Conservation (phyloP, 495 filamentous ascomycete genomes). For the Trichoderma reesei region DNA sequence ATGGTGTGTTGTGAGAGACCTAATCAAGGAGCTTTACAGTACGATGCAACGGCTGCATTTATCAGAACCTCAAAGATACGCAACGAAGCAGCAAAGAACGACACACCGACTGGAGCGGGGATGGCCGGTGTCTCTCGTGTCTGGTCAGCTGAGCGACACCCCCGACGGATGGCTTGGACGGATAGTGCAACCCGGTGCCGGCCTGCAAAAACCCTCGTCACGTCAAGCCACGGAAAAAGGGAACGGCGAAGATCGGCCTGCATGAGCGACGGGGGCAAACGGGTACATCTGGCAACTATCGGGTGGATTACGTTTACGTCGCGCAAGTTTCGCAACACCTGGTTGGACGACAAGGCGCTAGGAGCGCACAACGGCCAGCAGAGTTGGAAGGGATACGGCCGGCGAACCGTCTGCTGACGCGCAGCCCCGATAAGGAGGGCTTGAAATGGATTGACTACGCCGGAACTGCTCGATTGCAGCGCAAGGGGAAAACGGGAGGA, state of each 20-base stretch:
- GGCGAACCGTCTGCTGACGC: neutral
- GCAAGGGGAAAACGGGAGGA: neutral
- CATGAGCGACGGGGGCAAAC: neutral
- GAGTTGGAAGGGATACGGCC: neutral
- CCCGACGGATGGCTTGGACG: neutral
- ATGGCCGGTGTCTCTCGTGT: conserved; percentile 1
- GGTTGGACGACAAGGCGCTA: neutral
- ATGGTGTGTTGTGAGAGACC: neutral
- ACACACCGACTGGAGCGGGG: conserved; percentile 6
- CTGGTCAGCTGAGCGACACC: conserved; percentile 3
- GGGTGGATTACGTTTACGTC: neutral
- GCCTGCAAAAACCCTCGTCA: neutral
- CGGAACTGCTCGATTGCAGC: too few relatives aligned
- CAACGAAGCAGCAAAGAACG: neutral
- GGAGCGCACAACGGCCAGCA: neutral
- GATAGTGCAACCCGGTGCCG: conserved; percentile 1
- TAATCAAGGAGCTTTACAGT: neutral
- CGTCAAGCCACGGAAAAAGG: neutral
- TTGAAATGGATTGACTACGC: too few relatives aligned
- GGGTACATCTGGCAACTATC: conserved; percentile 4
- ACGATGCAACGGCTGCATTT: neutral
- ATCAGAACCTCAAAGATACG: neutral
- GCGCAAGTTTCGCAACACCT: neutral
- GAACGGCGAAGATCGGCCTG: neutral
- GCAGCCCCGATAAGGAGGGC: too few relatives aligned